Evolutionary conservation across 768 basidiomycete species (phyloP).

Genomic region (Lepiota subincarnata): DNA sequence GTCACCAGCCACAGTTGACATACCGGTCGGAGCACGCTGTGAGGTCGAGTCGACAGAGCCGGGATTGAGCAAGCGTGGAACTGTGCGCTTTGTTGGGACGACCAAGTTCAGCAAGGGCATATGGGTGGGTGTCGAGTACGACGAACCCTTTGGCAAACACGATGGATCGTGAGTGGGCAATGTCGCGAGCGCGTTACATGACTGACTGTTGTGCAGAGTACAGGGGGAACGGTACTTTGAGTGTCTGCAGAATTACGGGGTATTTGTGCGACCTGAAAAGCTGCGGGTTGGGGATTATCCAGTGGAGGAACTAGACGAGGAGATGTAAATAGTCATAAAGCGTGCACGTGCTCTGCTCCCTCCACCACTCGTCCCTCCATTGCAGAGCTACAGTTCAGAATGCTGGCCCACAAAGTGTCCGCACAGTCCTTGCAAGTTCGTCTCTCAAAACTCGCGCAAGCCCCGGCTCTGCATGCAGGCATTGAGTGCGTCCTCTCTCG

Average conservation of each 20-base stretch:
- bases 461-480: conserved; percentile 63
- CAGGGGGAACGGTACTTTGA: conserved; percentile 84
- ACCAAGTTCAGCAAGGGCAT: conserved; percentile 71
- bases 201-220: conserved; percentile 46
- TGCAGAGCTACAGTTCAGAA: too few relatives aligned
- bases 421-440: conserved; percentile 58
- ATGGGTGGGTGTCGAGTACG: conserved; percentile 94
- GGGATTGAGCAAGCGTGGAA: conserved; percentile 74
- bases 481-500: conserved; percentile 53
- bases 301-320: conserved; percentile 74
- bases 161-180: conserved; percentile 77
- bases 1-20: conserved; percentile 34
- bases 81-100: conserved; percentile 78
- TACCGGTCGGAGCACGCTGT: conserved; percentile 73
- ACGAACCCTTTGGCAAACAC: conserved; percentile 94
- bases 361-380: background rate
- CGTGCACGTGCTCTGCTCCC: background rate
- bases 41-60: conserved; percentile 72
- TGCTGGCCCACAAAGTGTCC: conserved; percentile 41
- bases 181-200: conserved; percentile 2
- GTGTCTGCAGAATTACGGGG: conserved; percentile 72
- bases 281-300: conserved; percentile 85
- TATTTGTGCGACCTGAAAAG: conserved; percentile 83
- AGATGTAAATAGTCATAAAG: conserved; percentile 45
- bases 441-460: conserved; percentile 56